These are phyloP conservation scores for Penicillium sclerotiorum DNA, from an alignment of 2,329 filamentous ascomycete species.

Conservation along the genomic window DNA sequence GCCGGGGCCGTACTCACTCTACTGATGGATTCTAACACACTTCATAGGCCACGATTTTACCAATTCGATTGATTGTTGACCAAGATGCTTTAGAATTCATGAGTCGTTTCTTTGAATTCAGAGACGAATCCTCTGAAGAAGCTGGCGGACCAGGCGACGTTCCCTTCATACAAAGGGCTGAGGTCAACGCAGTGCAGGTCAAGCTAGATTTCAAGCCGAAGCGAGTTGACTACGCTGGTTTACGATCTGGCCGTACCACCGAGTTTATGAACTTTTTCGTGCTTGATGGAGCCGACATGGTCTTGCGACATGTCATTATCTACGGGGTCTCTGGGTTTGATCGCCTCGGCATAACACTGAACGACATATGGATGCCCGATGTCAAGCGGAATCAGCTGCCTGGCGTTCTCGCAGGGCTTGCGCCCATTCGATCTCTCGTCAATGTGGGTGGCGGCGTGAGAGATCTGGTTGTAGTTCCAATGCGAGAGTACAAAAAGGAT, in stretches of 20 bases:
- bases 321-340: constrained; percentile 93
- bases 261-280: constrained; percentile 99
- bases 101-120: constrained; percentile 96
- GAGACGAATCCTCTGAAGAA: constrained; percentile 66
- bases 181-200: constrained; percentile 80
- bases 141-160: constrained; percentile 67
- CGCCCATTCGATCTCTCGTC: constrained; percentile 84
- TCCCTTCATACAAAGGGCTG: constrained; percentile 86
- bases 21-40: constrained; percentile 14
- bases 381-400: constrained; percentile 87
- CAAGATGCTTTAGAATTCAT: constrained; percentile 98
- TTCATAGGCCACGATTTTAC: constrained; percentile 68
- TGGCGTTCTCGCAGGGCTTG: constrained; percentile 82
- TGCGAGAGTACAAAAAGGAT: constrained; percentile 91
- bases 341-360: constrained; percentile 82
- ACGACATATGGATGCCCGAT: constrained; percentile 96
- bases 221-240: constrained; percentile 89
- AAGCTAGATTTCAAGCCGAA: constrained; percentile 98
- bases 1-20: too few relatives aligned
- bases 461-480: constrained; percentile 84
- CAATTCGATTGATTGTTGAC: constrained; percentile 88
- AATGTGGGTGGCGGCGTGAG: constrained; percentile 87
- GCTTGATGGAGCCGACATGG: constrained; percentile 84
- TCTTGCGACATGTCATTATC: constrained; percentile 83
- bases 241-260: constrained; percentile 89